Evolutionary conservation across 1,284 basidiomycete species (phyloP), one percentile per base, ranked within the genome.

Genomic region (Paramarasmius palmivorus): DNA sequence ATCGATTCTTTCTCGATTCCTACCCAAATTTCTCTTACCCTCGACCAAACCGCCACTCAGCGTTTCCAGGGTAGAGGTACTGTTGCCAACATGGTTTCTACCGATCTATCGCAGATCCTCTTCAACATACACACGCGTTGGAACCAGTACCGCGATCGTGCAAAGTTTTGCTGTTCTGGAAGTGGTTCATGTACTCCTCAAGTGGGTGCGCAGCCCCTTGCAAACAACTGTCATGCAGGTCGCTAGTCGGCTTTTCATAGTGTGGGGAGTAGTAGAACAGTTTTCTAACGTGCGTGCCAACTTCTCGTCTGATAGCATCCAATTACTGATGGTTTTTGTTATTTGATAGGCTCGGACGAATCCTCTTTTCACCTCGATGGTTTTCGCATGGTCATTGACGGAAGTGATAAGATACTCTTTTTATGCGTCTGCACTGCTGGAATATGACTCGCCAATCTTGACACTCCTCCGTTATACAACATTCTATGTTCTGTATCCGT

Each of bases 361-460:
- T 65, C 92, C 96, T 2, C 72, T 94, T 32, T 98, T 92, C 75
- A 84, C 92, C 2, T 87, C 88, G 48, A 96, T 98, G 93, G 82
- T 98, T 50, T 73, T 97, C 58, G 93, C 96, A 0, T 99, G 96
- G 96, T 88, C 91, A 2, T 62, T 90, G 54, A 94, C 95, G 38
- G 96, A 99, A 70, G 83, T 94, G 50, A 86, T 97, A 57, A 92
- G 96, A 25, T 99, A 99, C 72, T 73, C 86, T 7, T 97, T 91
- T 77, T 99, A 99, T 73, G 87, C 90, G 3, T 78, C 80, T 63
- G 77, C 78, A 45, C 81, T 98, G 8, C 63, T 91, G 42, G 82
- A 80, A 6, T 26, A 23, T 17, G 14, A 23, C 22, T 66, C 65
- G 48, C 23, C 66, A 26, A 77, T 90, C 47, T 71, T 84, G 23